A percentile compares a stretch with the other conserved stretches of the same genome.
These are phyloP conservation scores for Backusella parvicylindrica DNA, from an alignment of 192 early-diverging fungal species.

Conservation along the genomic window DNA sequence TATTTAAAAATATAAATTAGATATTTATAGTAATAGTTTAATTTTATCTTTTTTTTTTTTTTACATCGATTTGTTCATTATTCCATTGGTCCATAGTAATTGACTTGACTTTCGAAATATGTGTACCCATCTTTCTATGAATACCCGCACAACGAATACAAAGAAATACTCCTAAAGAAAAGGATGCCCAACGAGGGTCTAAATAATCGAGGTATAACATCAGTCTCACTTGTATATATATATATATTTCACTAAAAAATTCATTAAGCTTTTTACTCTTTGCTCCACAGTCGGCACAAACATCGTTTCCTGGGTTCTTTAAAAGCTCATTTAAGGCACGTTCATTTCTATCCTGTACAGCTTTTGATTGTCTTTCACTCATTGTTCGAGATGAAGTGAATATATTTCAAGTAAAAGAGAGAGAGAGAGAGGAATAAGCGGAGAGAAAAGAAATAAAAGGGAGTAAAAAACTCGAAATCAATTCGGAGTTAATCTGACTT, in stretches of 20 bases:
- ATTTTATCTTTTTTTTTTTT: too few species aligned
- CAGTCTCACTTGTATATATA: not conserved
- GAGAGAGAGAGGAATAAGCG: not conserved
- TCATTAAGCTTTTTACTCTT: constrained; percentile 46
- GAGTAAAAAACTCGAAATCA: not conserved
- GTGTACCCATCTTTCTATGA: constrained; percentile 84
- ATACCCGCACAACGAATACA: constrained; percentile 90
- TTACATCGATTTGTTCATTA: constrained; percentile 79
- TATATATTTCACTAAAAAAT: not conserved
- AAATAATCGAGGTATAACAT: constrained; percentile 8
- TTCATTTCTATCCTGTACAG: constrained; percentile 61
- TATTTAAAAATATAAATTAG: not conserved
- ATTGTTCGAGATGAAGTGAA: constrained; percentile 20
- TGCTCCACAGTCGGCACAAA: constrained; percentile 76
- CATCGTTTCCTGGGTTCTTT: constrained; percentile 67
- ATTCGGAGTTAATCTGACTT: not conserved
- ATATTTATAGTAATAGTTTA: not conserved
- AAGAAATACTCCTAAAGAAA: constrained; percentile 90
- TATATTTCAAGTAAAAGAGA: not conserved
- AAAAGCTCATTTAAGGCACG: constrained; percentile 69
- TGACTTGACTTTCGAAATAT: constrained; percentile 91
- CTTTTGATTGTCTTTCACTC: constrained; percentile 29
- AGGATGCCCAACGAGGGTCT: constrained; percentile 86
- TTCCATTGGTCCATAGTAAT: constrained; percentile 92
- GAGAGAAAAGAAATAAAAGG: not conserved